Evolutionary conservation across 140 eudicot species (phyloP), one percentile per base, ranked within the genome.

Genomic region (Flaveria floridana): DNA sequence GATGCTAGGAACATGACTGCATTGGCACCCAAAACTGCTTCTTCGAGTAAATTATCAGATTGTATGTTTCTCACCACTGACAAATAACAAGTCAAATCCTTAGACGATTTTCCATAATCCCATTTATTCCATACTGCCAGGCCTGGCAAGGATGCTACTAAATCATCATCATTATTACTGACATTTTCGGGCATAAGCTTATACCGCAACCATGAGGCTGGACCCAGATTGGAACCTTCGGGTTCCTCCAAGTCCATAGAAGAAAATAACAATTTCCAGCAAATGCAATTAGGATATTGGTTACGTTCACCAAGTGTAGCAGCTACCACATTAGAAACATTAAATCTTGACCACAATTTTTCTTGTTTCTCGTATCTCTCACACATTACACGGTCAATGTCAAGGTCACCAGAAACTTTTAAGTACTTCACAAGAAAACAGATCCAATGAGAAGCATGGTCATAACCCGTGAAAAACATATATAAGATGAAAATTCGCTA

Each of bases 241-340:
- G 62, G 63, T 69, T 65, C 79, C 15, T 55, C 65, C 65, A 57
- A 58, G 47, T 73, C 73, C n/a, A 86, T 78, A 82, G 82, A 91
- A 62, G 68, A 80, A 56, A 83, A 62, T 50, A 91, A 65, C n/a
- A 91, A 62, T 84, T 94, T 94, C 99, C 99, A 94, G 86, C 96
- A 88, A 76, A 91, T 79, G 81, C 90, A 84, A 58, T 71, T 88
- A 37, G 96, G 80, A 80, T 79, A 65, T 28, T 82, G 79, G 78
- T 87, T 76, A 62, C 81, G 91, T 69, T 74, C 81, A 74, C 73
- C 58, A 20, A 94, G 99, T 50, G 70, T 81, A 55, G 85, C 76
- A 23, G 91, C 92, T 48, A 88, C 87, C 68, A 88, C 87, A 1
- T 88, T 87, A 48, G 97, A 90, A 55, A 89, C 92, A 67, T 91